Evolutionary conservation across 1,284 basidiomycete species (phyloP).

Genomic region (Ustilago trichophora): DNA sequence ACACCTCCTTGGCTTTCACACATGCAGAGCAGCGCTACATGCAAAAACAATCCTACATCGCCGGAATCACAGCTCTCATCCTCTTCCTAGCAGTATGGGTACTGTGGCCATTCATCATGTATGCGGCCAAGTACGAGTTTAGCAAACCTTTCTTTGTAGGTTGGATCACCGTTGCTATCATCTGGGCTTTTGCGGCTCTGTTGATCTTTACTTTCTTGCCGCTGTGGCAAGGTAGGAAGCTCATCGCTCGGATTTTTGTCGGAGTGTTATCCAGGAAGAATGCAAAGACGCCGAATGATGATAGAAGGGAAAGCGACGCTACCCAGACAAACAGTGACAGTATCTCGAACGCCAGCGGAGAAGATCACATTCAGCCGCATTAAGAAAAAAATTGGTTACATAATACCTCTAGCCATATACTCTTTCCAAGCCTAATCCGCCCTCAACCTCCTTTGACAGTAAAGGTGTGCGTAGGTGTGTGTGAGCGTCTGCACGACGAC

Average conservation of each 20-base stretch:
- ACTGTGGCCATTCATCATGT: slow-evolving; percentile 63
- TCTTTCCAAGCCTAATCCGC: no score
- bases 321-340: no score
- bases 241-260: slow-evolving; percentile 9
- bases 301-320: not conserved
- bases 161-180: slow-evolving; percentile 58
- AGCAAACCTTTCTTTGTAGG: slow-evolving; percentile 54
- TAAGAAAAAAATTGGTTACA: no score
- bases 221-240: slow-evolving; percentile 22
- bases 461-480: no score
- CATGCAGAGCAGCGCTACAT: slow-evolving; percentile 26
- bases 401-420: no score
- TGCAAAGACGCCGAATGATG: not conserved
- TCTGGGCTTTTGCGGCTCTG: slow-evolving; percentile 55
- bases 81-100: slow-evolving; percentile 59
- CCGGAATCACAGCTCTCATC: slow-evolving; percentile 17
- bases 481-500: no score
- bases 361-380: slow-evolving; percentile 1
- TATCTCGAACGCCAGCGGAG: not conserved
- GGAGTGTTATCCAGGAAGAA: no score
- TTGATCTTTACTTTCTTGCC: slow-evolving; percentile 45
- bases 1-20: slow-evolving; percentile 14
- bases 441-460: no score
- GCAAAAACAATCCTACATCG: slow-evolving; percentile 18
- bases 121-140: slow-evolving; percentile 60